Conservation (phyloP, 768 basidiomycete genomes). For the Lactifluus subvellereus region DNA sequence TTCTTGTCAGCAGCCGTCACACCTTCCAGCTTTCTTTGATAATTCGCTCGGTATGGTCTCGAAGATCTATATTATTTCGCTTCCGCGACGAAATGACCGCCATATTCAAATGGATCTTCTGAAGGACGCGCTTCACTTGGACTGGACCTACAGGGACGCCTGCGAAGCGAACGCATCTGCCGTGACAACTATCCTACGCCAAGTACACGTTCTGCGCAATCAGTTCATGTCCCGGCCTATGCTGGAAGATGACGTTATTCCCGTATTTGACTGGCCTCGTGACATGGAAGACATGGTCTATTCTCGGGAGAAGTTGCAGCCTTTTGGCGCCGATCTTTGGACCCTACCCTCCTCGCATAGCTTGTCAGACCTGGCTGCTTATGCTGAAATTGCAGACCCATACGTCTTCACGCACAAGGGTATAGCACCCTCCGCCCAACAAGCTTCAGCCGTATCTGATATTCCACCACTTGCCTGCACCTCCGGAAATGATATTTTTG, state of each 20-base stretch:
- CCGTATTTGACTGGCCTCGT: slow-evolving; percentile 27
- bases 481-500: slow-evolving; percentile 34
- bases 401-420: neutral
- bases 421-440: neutral
- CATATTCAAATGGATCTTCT: slow-evolving; percentile 53
- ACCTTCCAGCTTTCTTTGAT: neutral
- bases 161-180: slow-evolving; percentile 35
- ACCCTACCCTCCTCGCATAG: slow-evolving; percentile 1
- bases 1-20: neutral
- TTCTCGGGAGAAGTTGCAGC: slow-evolving; percentile 11
- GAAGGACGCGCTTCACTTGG: slow-evolving; percentile 39
- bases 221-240: slow-evolving; percentile 36
- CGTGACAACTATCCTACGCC: slow-evolving; percentile 39
- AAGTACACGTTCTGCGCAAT: slow-evolving; percentile 37
- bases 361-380: neutral
- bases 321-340: slow-evolving; percentile 26
- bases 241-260: slow-evolving; percentile 27
- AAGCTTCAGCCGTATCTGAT: neutral
- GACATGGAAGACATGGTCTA: slow-evolving; percentile 14
- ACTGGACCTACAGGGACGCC: slow-evolving; percentile 53
- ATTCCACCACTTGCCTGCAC: slow-evolving; percentile 19
- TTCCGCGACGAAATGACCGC: slow-evolving; percentile 50
- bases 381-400: neutral
- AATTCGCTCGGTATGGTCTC: slow-evolving; percentile 36
- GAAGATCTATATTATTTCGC: slow-evolving; percentile 53